A percentile compares a stretch with the other conserved stretches of the same genome.
These are phyloP conservation scores for Dactylonectria estremocensis DNA, from an alignment of 2,329 filamentous ascomycete genomes.

Conservation along the genomic window DNA sequence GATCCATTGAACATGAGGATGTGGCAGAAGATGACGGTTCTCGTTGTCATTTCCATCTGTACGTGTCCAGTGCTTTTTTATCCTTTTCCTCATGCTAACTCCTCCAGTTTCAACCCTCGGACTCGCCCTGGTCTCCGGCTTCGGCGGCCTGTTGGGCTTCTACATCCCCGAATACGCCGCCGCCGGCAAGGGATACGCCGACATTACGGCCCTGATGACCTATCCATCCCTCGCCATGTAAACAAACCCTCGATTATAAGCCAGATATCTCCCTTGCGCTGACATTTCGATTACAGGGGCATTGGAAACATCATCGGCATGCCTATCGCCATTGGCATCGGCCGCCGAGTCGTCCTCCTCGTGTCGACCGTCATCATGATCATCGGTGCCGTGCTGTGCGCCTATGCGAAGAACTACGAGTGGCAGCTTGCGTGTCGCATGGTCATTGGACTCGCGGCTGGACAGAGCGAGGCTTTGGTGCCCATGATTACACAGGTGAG, in stretches of 20 bases:
- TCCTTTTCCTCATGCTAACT: background rate
- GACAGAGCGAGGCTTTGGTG: constrained; percentile 38
- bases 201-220: constrained; percentile 35
- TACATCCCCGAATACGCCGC: constrained; percentile 32
- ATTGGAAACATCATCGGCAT: constrained; percentile 44
- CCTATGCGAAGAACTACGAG: constrained; percentile 38
- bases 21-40: constrained; percentile 41
- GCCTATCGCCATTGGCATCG: constrained; percentile 41
- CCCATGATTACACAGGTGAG: constrained; percentile 30
- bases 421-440: constrained; percentile 40
- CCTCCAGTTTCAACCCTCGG: constrained; percentile 29
- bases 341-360: constrained; percentile 42
- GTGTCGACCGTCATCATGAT: constrained; percentile 41
- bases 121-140: constrained; percentile 28
- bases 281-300: constrained; percentile 19
- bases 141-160: constrained; percentile 33
- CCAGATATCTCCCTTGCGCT: background rate
- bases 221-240: constrained; percentile 35
- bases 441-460: constrained; percentile 37
- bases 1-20: constrained; percentile 44
- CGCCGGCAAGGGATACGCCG: constrained; percentile 28
- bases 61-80: background rate
- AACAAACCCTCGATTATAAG: background rate
- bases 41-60: constrained; percentile 41
- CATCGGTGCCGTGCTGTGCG: constrained; percentile 38